Conservation (phyloP, 805 yeast genomes). For the Saccharomycopsis lassenensis region DNA sequence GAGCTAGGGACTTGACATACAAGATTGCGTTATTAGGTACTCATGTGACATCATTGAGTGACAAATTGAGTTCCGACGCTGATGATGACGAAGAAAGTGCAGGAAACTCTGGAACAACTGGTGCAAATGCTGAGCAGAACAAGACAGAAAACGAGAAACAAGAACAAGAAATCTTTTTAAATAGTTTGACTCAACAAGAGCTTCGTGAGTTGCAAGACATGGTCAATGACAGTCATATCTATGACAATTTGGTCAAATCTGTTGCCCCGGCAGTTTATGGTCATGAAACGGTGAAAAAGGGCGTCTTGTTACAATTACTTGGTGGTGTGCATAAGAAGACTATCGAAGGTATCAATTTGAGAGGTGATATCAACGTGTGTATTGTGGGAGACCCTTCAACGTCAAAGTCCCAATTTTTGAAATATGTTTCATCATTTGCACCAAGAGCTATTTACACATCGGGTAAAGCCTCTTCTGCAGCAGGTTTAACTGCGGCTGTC, state of each 20-base stretch:
- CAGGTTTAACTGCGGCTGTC: conserved; percentile 97
- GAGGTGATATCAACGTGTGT: conserved; percentile 96
- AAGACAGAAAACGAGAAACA: conserved; percentile 44
- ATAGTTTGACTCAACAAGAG: conserved; percentile 69
- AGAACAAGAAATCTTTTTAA: conserved; percentile 74
- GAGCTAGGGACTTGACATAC: conserved; percentile 90
- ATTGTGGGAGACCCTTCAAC: conserved; percentile 98
- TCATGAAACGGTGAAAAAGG: conserved; percentile 89
- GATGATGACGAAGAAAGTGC: conserved; percentile 21
- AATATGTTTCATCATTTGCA: conserved; percentile 81
- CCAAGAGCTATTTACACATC: conserved; percentile 96
- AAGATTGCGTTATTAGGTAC: conserved; percentile 86
- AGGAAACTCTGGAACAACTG: no score
- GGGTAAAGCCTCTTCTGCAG: conserved; percentile 97
- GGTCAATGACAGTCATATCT: conserved; percentile 83
- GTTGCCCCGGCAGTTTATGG: conserved; percentile 96
- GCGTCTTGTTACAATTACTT: conserved; percentile 73
- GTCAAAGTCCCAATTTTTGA: conserved; percentile 89
- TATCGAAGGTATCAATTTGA: conserved; percentile 82
- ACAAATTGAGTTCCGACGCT: conserved; percentile 19
- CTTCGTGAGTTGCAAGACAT: conserved; percentile 75
- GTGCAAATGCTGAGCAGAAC: no score
- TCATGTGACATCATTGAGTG: conserved; percentile 64
- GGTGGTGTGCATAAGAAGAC: conserved; percentile 96
- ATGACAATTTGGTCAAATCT: conserved; percentile 73